phyloP scores from a whole-genome alignment of 768 basidiomycete genomes.

The Amanita molliuscula region DNA sequence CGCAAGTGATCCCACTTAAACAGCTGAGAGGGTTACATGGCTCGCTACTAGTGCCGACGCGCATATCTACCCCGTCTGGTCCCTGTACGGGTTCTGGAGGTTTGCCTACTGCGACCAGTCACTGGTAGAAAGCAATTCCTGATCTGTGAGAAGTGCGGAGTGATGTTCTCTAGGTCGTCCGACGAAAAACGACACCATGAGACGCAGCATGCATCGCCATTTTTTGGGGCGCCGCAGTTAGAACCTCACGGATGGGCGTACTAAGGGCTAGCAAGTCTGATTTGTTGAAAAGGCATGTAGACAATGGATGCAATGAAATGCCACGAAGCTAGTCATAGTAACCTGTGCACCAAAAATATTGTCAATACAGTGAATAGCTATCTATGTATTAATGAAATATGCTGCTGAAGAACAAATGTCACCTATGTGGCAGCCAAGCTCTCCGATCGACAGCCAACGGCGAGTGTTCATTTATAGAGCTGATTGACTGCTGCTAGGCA shows the following conservation, averaged over 20 bases:
- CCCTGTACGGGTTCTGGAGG: constrained; percentile 21
- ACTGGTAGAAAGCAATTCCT: constrained; percentile 56
- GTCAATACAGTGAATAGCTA: no score
- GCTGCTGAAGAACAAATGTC: no score
- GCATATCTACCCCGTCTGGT: constrained; percentile 30
- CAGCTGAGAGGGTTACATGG: no score
- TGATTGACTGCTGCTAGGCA: neutral
- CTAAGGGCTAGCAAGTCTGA: constrained; percentile 29
- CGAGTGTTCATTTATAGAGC: no score
- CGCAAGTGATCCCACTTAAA: no score
- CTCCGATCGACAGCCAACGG: no score
- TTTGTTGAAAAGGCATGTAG: constrained; percentile 74
- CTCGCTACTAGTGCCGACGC: constrained; percentile 19
- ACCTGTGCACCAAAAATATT: no score
- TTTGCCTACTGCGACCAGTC: constrained; percentile 24
- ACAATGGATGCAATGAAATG: constrained; percentile 72
- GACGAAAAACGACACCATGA: constrained; percentile 78
- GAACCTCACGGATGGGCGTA: neutral
- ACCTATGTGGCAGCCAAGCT: no score
- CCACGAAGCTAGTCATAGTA: no score
- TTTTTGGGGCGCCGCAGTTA: constrained; percentile 38
- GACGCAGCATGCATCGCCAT: constrained; percentile 61
- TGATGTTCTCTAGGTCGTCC: constrained; percentile 72
- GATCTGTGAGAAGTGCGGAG: constrained; percentile 67
- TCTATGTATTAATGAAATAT: no score